Evolutionary conservation across 257 asterid species (phyloP), one percentile per base, ranked within the genome.

Genomic region (Ocimum tenuiflorum): DNA sequence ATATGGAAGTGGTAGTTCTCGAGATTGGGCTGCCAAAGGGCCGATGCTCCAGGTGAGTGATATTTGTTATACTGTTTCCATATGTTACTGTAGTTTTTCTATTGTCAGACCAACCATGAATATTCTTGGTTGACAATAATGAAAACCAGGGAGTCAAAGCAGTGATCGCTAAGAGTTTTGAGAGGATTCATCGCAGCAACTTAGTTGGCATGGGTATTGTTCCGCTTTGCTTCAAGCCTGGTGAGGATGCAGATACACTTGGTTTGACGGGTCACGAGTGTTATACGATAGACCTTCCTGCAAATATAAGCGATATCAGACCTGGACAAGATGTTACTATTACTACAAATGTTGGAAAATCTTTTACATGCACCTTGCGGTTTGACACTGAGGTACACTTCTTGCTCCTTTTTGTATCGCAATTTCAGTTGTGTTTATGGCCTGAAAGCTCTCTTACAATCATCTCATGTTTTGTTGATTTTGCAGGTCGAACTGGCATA

Each of bases 1-100:
- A 66, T 91, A 91, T 51, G 98, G 98, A 71, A 91, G 96, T 76
- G 98, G 98, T 41, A 91, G 98, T 76, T 91, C 98, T 62, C 87
- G 98, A 27, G 98, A 91, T 64, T 91, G 98, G 98, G 98, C 97
- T 60, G 98, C 98, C 65, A 91, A 91, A 81, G 96, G 98, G 8
- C 97, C 97, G 23, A 91, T 85, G 96, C 83, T 91, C 48, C 96
- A 75, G 90, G 98, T 84, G 55, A 74, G 82, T 59, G 46, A 8
- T 50, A 38, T 50, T 63, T 31, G n/a, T 5, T 24, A 4, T 63
- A 35, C 19, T 65, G 12, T 42, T 31, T 29, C 1, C 2, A 47
- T 35, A 39, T 38, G 13, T 39, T 46, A 13, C 45, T 3, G 2
- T 13, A 24, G 19, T 20, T 69, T 45, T 48, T 55, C 6, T 14